Conservation (phyloP, 352 stramenopile genomes). For the Phytophthora pseudosyringae region DNA sequence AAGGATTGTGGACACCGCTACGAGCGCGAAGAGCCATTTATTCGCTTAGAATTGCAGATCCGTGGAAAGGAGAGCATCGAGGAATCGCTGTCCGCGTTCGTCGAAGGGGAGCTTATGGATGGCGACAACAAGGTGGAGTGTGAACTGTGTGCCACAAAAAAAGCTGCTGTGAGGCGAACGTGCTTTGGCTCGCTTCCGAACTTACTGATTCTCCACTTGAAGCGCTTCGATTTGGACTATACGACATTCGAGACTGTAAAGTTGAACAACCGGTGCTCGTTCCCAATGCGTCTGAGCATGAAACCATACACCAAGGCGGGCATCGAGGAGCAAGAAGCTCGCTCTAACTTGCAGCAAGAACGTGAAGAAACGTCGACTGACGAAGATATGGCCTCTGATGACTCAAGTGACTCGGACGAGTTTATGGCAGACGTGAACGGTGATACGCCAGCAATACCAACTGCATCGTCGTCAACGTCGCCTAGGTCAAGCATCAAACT, state of each 20-base stretch:
- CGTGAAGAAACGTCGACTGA: constrained; percentile 50
- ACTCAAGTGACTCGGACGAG: constrained; percentile 59
- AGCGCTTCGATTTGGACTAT: constrained; percentile 99
- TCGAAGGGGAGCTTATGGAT: constrained; percentile 99
- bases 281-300: constrained; percentile 98
- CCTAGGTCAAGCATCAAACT: constrained; percentile 37
- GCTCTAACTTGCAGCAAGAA: constrained; percentile 43
- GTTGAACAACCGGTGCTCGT: constrained; percentile 98
- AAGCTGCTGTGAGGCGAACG: constrained; percentile 95
- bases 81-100: constrained; percentile 96
- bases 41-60: constrained; percentile 98
- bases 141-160: constrained; percentile 97
- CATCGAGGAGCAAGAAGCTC: constrained; percentile 92
- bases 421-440: constrained; percentile 65
- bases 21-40: constrained; percentile 97
- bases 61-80: constrained; percentile 98
- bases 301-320: constrained; percentile 98
- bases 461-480: constrained; percentile 25
- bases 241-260: constrained; percentile 99
- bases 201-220: constrained; percentile 98
- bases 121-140: constrained; percentile 99
- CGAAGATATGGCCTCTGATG: constrained; percentile 62
- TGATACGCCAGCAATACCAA: constrained; percentile 28
- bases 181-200: constrained; percentile 96
- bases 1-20: constrained; percentile 93